Evolutionary conservation across 805 yeast species (phyloP), one percentile per base, ranked within the genome.

Genomic region (Komagataella pastoris): DNA sequence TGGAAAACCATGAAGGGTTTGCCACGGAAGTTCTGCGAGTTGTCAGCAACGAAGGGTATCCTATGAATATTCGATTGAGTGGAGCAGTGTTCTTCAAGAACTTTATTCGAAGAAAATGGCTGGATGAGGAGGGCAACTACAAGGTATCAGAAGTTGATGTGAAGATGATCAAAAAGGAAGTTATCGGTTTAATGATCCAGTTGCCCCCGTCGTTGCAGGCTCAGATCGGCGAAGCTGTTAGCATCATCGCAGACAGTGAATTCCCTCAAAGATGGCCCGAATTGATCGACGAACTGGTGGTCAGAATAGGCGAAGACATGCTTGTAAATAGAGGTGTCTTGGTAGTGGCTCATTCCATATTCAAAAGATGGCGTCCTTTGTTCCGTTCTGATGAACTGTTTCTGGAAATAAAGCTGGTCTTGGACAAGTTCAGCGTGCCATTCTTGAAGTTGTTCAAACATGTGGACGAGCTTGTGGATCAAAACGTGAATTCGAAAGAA

Each of bases 361-460:
- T 91, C 71, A 88, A 85, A 65, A 81, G 95, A 68, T 93, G 99
- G 99, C 78, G 99, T 61, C 96, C 97, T 1, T 72, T 91, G 52
- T 88, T 88, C 63, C 77, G 97, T 59, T 85, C 96, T 1, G 96
- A 95, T 63, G 97, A 82, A 48, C 75, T 93, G 51, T 90, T 88
- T 64, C 63, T 79, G 52, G 99, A 93, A 63, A 93, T 93, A 62
- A 81, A 84, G 62, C 72, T 87, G 62, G 99, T 93, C 1, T 72
- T 93, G 56, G 86, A 80, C 53, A 87, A 85, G 60, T 93, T 93
- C 69, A 78, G 85, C 7, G 72, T 70, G 49, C 96, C 98, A 2
- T 95, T 86, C 60, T 67, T 90, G 63, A 69, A 71, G n/a, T 67
- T 90, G 52, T 75, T 91, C 55, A 69, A 76, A 54, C 72, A 77